These are phyloP conservation scores for Collybia sp. DNA, from an alignment of 768 basidiomycete genomes.

Conservation along the genomic window DNA sequence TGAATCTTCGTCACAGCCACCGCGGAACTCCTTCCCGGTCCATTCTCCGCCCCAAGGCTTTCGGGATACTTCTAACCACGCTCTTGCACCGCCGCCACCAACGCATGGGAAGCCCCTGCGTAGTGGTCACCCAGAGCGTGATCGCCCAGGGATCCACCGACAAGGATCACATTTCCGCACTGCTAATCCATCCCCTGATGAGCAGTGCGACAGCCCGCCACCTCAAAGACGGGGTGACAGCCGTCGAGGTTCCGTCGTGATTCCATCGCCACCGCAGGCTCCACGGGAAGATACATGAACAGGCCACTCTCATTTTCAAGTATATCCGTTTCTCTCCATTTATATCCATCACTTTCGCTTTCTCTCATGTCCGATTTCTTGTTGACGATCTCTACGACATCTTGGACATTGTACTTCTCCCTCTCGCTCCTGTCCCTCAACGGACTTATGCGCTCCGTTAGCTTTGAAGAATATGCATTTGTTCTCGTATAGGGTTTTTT, in stretches of 20 bases:
- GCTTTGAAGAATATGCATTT: no score
- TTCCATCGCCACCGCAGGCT: conserved; percentile 25
- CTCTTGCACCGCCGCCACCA: conserved; percentile 11
- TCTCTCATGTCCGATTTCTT: conserved; percentile 9
- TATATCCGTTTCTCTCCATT: background rate
- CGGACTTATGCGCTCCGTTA: conserved; percentile 1
- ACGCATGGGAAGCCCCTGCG: conserved; percentile 13
- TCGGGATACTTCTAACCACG: conserved; percentile 21
- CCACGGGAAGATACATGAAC: conserved; percentile 17
- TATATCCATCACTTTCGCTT: background rate
- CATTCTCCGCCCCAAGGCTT: conserved; percentile 29
- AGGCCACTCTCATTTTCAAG: background rate
- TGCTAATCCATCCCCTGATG: conserved; percentile 1
- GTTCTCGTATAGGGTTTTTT: no score
- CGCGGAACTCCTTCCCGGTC: conserved; percentile 17
- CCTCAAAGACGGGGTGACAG: conserved; percentile 20
- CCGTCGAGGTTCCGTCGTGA: conserved; percentile 30
- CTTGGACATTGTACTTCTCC: conserved; percentile 11
- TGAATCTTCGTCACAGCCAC: conserved; percentile 19
- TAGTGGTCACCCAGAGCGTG: conserved; percentile 10
- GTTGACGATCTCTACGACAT: conserved; percentile 9
- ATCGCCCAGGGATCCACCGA: conserved; percentile 20
- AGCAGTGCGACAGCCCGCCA: conserved; percentile 3
- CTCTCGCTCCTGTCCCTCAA: background rate
- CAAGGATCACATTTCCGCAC: conserved; percentile 13